Conservation (phyloP, 2,329 filamentous ascomycete species). For the Diplodia scrobiculata region DNA sequence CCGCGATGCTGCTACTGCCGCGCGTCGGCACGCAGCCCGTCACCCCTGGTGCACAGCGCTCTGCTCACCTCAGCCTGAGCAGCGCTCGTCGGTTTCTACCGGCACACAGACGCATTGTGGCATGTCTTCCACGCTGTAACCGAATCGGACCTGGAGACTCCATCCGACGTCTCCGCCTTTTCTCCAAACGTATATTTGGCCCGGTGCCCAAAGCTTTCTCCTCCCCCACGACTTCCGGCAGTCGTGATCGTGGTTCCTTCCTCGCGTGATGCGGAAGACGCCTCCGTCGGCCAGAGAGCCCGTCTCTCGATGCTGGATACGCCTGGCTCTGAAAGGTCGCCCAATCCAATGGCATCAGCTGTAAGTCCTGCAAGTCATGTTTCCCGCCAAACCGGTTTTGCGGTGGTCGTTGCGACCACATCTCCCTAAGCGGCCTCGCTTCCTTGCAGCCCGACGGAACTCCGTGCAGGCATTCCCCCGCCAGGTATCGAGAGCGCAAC, state of each 20-base stretch:
- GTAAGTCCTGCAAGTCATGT: too few relatives aligned
- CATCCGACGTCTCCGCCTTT: slow-evolving; percentile 9
- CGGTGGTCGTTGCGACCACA: too few relatives aligned
- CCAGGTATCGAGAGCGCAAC: too few relatives aligned
- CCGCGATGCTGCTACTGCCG: not conserved
- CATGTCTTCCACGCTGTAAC: not conserved
- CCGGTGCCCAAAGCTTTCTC: slow-evolving; percentile 10
- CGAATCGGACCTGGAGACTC: slow-evolving; percentile 11
- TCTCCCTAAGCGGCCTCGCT: too few relatives aligned
- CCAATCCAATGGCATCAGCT: too few relatives aligned
- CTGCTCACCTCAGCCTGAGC: not conserved
- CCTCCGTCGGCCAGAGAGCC: not conserved
- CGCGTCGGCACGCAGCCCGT: not conserved
- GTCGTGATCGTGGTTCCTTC: not conserved
- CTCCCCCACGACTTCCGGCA: not conserved
- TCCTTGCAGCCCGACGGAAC: too few relatives aligned
- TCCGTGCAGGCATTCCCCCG: too few relatives aligned
- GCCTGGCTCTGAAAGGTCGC: too few relatives aligned
- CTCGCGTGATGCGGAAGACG: not conserved
- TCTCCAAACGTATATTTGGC: slow-evolving; percentile 17
- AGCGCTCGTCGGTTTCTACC: not conserved
- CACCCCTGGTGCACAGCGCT: not conserved
- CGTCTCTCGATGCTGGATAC: not conserved
- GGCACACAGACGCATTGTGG: not conserved
- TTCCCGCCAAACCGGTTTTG: too few relatives aligned